A percentile compares a stretch with the other conserved stretches of the same genome.
phyloP scores from a whole-genome alignment of 2,329 filamentous ascomycete species.

The Pseudocercospora fijiensis region DNA sequence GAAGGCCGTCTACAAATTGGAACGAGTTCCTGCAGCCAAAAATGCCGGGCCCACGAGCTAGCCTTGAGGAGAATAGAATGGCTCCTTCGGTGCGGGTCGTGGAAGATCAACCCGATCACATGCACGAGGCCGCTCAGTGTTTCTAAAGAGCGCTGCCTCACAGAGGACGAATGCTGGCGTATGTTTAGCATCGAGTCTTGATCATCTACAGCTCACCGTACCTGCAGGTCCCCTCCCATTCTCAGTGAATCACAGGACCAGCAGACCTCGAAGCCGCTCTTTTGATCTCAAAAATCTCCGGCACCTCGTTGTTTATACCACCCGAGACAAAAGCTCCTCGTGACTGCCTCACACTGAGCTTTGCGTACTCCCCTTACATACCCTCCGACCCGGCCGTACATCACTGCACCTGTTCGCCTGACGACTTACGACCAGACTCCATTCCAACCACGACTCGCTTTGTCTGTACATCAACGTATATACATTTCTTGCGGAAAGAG shows the following conservation, averaged over 20 bases:
- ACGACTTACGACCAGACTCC: conserved; percentile 3
- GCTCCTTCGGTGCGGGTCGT: conserved; percentile 19
- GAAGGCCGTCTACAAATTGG: conserved; percentile 2
- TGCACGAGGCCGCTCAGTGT: conserved; percentile 15
- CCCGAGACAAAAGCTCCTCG: conserved; percentile 25
- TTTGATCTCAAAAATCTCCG: conserved; percentile 8
- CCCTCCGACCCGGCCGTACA: conserved; percentile 7
- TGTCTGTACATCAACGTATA: not conserved
- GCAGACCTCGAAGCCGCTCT: conserved; percentile 16
- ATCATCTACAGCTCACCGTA: conserved; percentile 13
- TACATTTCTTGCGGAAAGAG: conserved; percentile 3
- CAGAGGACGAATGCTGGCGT: conserved; percentile 4
- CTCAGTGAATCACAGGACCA: conserved; percentile 18
- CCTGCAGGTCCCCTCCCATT: not conserved
- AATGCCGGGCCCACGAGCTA: conserved; percentile 20
- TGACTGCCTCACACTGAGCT: conserved; percentile 15
- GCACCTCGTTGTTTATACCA: conserved; percentile 13
- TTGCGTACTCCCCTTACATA: conserved; percentile 13
- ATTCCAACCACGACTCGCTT: not conserved
- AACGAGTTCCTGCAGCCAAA: conserved; percentile 13
- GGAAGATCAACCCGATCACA: conserved; percentile 6
- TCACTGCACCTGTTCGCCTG: conserved; percentile 5
- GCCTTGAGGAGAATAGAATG: conserved; percentile 17
- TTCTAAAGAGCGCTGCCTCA: conserved; percentile 9
- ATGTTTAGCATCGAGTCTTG: conserved; percentile 21